Percentiles rank a stretch among this genome's conserved stretches.
phyloP scores from a whole-genome alignment of 495 filamentous ascomycete species.

The Massariosphaeria phaeospora region DNA sequence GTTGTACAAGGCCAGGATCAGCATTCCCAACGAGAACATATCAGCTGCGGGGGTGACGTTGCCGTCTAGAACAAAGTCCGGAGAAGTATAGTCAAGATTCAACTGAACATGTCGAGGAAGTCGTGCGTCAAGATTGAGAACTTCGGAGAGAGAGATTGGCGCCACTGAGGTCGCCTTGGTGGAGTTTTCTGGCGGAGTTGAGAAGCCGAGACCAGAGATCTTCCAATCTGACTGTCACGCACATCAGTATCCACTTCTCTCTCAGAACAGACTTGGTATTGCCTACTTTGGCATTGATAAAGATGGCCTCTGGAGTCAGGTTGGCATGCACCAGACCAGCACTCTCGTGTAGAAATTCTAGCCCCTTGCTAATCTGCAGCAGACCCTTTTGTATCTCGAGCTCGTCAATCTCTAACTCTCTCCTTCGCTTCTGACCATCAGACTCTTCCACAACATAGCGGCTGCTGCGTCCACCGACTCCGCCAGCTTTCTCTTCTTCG shows the following conservation, averaged over 20 bases:
- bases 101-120: conserved; percentile 79
- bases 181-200: conserved; percentile 66
- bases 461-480: conserved; percentile 62
- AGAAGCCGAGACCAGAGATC: conserved; percentile 87
- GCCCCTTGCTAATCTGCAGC: conserved; percentile 84
- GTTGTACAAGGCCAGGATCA: conserved; percentile 88
- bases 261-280: conserved; percentile 14
- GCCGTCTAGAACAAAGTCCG: conserved; percentile 86
- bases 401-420: conserved; percentile 93
- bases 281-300: conserved; percentile 82
- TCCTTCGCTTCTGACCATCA: conserved; percentile 60
- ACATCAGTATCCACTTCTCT: conserved; percentile 9
- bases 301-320: conserved; percentile 89
- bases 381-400: conserved; percentile 95
- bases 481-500: conserved; percentile 68
- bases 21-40: conserved; percentile 85
- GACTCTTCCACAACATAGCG: conserved; percentile 79
- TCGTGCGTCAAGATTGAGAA: conserved; percentile 78
- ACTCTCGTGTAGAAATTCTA: conserved; percentile 96
- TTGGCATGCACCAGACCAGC: conserved; percentile 91
- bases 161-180: conserved; percentile 62
- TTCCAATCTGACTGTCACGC: conserved; percentile 86
- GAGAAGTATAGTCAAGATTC: conserved; percentile 86
- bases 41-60: conserved; percentile 76
- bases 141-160: conserved; percentile 75